These are phyloP conservation scores for Quillaja saponaria DNA, from an alignment of 306 rosid genomes.

Conservation along the genomic window DNA sequence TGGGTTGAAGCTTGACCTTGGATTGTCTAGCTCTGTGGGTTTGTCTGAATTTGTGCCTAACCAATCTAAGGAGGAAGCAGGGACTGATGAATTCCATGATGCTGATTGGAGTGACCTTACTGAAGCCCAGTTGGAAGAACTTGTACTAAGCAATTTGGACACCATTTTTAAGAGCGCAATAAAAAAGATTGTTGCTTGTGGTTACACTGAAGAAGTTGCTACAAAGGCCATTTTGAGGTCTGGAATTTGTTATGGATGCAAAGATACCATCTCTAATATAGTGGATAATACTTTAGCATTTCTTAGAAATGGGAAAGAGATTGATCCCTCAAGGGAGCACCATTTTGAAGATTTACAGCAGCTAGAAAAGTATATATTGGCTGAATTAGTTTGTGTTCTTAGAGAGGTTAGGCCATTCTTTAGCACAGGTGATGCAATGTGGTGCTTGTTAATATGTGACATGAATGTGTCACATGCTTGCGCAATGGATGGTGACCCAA, in stretches of 20 bases:
- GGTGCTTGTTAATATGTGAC: conserved; percentile 85
- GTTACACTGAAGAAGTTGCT: conserved; percentile 76
- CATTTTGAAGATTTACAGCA: conserved; percentile 75
- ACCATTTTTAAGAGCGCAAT: conserved; percentile 74
- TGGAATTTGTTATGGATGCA: conserved; percentile 84
- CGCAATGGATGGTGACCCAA: conserved; percentile 67
- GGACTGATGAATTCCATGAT: conserved; percentile 63
- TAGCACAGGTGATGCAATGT: conserved; percentile 94
- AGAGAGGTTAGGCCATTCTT: conserved; percentile 83
- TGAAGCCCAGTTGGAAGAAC: conserved; percentile 80
- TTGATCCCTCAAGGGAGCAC: conserved; percentile 73
- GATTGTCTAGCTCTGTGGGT: conserved; percentile 51
- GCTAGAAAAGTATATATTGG: conserved; percentile 83
- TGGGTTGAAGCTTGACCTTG: conserved; percentile 83
- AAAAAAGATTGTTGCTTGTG: conserved; percentile 63
- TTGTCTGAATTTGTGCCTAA: conserved; percentile 47
- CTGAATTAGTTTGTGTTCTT: conserved; percentile 87
- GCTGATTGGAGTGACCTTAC: conserved; percentile 88
- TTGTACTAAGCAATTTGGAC: conserved; percentile 66
- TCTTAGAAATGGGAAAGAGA: conserved; percentile 75
- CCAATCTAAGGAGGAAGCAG: conserved; percentile 59
- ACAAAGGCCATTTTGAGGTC: conserved; percentile 73
- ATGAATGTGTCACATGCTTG: conserved; percentile 90
- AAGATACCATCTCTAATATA: conserved; percentile 77
- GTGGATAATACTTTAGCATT: conserved; percentile 69